phyloP scores from a whole-genome alignment of 495 filamentous ascomycete genomes.

The Bacidia rubella region DNA sequence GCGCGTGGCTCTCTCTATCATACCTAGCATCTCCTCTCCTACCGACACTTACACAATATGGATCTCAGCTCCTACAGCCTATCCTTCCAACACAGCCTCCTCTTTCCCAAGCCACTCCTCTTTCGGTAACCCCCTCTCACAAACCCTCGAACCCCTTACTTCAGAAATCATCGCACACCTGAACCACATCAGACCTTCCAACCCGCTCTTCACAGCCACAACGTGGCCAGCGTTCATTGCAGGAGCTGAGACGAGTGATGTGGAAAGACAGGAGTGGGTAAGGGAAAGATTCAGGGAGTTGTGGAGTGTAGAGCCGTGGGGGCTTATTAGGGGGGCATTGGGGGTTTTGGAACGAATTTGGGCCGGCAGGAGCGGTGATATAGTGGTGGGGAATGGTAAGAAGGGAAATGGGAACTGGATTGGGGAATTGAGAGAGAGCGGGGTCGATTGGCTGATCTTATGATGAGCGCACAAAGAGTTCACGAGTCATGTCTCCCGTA shows the following conservation, averaged over 20 bases:
- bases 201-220: neutral
- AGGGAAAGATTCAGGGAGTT: neutral
- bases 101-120: no score
- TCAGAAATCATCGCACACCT: neutral
- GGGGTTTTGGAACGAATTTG: conserved; percentile 20
- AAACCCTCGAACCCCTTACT: neutral
- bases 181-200: neutral
- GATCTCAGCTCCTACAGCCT: no score
- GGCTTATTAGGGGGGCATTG: conserved; percentile 15
- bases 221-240: conserved; percentile 1
- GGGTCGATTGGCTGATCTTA: neutral
- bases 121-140: no score
- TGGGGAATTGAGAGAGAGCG: neutral
- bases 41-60: no score
- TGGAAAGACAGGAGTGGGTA: neutral
- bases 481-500: neutral
- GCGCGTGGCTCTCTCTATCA: neutral
- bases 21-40: no score
- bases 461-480: neutral
- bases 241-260: neutral
- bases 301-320: neutral
- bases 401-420: neutral
- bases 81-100: no score
- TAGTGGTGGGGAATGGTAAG: neutral
- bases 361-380: conserved; percentile 16